Percentiles rank a stretch among this genome's conserved stretches.
phyloP scores from a whole-genome alignment of 805 yeast species.

The Vanderwaltozyma polyspora region DNA sequence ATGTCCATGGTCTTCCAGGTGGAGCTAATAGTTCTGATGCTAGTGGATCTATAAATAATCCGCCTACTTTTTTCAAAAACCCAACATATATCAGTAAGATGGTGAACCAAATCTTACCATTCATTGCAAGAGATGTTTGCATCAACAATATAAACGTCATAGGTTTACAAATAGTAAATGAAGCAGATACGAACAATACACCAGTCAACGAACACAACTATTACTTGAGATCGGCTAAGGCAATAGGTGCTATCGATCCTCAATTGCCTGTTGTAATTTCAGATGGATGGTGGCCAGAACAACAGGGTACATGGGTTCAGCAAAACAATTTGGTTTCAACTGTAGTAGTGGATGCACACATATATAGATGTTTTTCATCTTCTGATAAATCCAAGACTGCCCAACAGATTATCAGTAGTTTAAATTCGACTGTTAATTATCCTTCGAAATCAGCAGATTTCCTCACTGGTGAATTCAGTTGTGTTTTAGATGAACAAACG shows the following conservation, averaged over 20 bases:
- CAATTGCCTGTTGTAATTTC: slow-evolving; percentile 67
- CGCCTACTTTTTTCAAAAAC: slow-evolving; percentile 31
- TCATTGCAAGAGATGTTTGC: slow-evolving; percentile 49
- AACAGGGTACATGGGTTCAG: slow-evolving; percentile 58
- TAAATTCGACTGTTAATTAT: slow-evolving; percentile 39
- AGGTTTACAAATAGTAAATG: slow-evolving; percentile 81
- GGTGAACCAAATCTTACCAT: slow-evolving; percentile 43
- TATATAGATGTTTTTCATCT: slow-evolving; percentile 77
- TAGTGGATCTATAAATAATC: slow-evolving; percentile 47
- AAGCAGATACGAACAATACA: slow-evolving; percentile 53
- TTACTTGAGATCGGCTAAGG: slow-evolving; percentile 52
- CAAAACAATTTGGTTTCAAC: slow-evolving; percentile 36
- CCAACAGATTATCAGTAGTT: slow-evolving; percentile 47
- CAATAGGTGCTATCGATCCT: slow-evolving; percentile 45
- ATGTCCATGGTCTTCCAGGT: slow-evolving; percentile 82
- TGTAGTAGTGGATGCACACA: slow-evolving; percentile 71
- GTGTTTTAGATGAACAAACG: slow-evolving; percentile 66
- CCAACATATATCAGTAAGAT: slow-evolving; percentile 29
- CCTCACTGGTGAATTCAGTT: slow-evolving; percentile 82
- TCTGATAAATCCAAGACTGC: slow-evolving; percentile 58
- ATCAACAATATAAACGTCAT: slow-evolving; percentile 51
- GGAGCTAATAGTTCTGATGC: slow-evolving; percentile 87
- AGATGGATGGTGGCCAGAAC: slow-evolving; percentile 89
- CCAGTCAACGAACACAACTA: slow-evolving; percentile 44
- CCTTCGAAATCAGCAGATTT: slow-evolving; percentile 47